Evolutionary conservation across 192 early-diverging fungal species (phyloP), one percentile per base, ranked within the genome.

Genomic region (Rhizoclosmatium globosum): DNA sequence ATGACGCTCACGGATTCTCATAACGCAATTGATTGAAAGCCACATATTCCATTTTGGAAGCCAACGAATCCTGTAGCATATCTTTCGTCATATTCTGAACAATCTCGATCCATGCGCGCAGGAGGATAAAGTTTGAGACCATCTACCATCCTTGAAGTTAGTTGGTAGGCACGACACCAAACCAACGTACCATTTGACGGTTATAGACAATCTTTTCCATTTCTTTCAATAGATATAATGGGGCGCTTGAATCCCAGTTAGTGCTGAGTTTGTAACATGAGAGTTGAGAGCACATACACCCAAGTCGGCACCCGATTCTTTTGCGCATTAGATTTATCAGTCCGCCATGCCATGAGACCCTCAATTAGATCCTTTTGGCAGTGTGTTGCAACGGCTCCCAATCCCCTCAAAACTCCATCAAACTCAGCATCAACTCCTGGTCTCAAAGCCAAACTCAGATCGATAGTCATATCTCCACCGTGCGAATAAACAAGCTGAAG

Each of bases 1-100:
- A n/a, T 75, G 0, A 21, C 19, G 71, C 89, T 88, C 88, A 95
- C 94, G 96, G 93, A 78, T 97, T 94, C 21, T 92, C 89, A 59
- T 93, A 93, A 71, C 90, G 90, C 42, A 99, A 82, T 79, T 98
- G 97, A 41, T 87, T 91, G 82, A 99, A 99, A 21, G 96, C 92
- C 48, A 97, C 92, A 79, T 97, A 95, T 85, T 99, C 98, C 39
- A 99, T 82, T 66, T 94, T 92, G 45, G 90, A 91, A 1, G 95
- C 97, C 4, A 97, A 83, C 53, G 95, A 93, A 57, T 95, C 92
- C 11, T 92, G 91, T 23, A 99, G 71, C 13, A 91, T 87, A 48
- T 91, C 90, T 19, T 89, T 82, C 60, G 91, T 90, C 2, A 98
- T 85, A 53, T 92, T 86, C 61, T 88, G 86, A 2, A 98, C 90